Evolutionary conservation across 1,284 basidiomycete species (phyloP).

Genomic region (Cryptococcus jaspeensis): DNA sequence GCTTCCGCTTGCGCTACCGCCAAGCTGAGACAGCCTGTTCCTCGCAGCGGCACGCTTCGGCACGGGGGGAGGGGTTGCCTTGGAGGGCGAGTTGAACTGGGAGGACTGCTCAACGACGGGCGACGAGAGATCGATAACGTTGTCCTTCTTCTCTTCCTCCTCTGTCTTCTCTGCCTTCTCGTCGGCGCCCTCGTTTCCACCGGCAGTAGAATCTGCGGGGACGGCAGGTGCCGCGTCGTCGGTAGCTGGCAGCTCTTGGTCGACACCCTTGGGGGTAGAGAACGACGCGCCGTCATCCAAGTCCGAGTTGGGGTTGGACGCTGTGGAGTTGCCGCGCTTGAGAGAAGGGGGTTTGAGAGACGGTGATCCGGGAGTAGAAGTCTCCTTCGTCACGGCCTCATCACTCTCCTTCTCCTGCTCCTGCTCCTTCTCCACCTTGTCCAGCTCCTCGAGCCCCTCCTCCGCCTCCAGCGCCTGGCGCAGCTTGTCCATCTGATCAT

Average conservation of each 20-base stretch:
- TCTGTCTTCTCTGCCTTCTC: slow-evolving; percentile 6
- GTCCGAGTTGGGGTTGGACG: slow-evolving; percentile 12
- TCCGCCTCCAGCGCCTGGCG: neutral
- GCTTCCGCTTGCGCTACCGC: slow-evolving; percentile 5
- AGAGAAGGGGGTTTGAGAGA: neutral
- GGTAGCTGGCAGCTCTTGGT: slow-evolving; percentile 8
- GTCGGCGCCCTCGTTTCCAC: neutral
- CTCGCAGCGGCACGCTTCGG: slow-evolving; percentile 33
- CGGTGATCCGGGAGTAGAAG: neutral
- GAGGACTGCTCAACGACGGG: neutral
- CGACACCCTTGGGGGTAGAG: slow-evolving; percentile 14
- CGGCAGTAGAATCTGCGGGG: neutral
- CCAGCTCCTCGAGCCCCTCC: neutral
- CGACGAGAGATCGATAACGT: neutral
- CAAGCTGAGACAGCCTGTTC: slow-evolving; percentile 18
- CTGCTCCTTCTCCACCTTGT: neutral
- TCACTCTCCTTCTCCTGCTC: neutral
- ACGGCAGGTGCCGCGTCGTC: neutral
- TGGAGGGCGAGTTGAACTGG: neutral
- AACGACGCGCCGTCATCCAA: neutral
- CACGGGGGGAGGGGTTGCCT: slow-evolving; percentile 32
- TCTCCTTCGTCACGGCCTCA: slow-evolving; percentile 9
- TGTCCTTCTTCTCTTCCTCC: neutral
- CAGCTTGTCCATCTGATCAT: slow-evolving; percentile 3
- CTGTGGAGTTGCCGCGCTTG: slow-evolving; percentile 11